A percentile compares a stretch with the other conserved stretches of the same genome.
Conservation (phyloP, 805 yeast species). For the Maudiozyma bulderi region DNA sequence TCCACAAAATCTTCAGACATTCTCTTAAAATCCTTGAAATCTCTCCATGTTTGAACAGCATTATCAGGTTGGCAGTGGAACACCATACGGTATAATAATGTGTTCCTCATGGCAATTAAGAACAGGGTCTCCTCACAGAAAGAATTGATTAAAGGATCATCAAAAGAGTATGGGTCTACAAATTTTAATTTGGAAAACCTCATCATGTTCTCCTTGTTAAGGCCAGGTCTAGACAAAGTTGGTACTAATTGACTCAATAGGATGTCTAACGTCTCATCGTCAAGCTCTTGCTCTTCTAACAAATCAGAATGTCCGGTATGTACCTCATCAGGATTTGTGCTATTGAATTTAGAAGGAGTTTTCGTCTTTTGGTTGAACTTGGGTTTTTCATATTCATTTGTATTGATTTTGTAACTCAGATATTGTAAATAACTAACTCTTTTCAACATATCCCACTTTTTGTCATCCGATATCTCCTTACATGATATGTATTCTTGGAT, state of each 20-base stretch:
- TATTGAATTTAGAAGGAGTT: background rate
- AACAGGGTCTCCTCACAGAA: slow-evolving; percentile 84
- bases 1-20: slow-evolving; percentile 46
- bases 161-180: slow-evolving; percentile 81
- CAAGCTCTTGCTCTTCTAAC: slow-evolving; percentile 20
- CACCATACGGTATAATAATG: slow-evolving; percentile 68
- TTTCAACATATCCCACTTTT: slow-evolving; percentile 64
- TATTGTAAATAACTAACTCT: slow-evolving; percentile 62
- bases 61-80: slow-evolving; percentile 96
- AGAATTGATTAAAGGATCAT: slow-evolving; percentile 74
- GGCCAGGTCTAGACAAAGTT: background rate
- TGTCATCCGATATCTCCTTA: slow-evolving; percentile 37
- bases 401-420: slow-evolving; percentile 43
- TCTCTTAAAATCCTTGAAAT: slow-evolving; percentile 63
- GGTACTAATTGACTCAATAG: slow-evolving; percentile 23
- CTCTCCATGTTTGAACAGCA: slow-evolving; percentile 80
- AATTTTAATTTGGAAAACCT: slow-evolving; percentile 32
- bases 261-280: slow-evolving; percentile 24
- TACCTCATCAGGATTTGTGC: background rate
- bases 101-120: slow-evolving; percentile 73
- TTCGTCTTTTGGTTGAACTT: slow-evolving; percentile 3
- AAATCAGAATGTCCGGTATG: slow-evolving; percentile 12
- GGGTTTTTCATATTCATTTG: slow-evolving; percentile 14
- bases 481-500: slow-evolving; percentile 48
- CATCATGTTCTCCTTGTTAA: slow-evolving; percentile 5